Evolutionary conservation across 352 stramenopile species (phyloP).

Genomic region (Pythium dissotocum): DNA sequence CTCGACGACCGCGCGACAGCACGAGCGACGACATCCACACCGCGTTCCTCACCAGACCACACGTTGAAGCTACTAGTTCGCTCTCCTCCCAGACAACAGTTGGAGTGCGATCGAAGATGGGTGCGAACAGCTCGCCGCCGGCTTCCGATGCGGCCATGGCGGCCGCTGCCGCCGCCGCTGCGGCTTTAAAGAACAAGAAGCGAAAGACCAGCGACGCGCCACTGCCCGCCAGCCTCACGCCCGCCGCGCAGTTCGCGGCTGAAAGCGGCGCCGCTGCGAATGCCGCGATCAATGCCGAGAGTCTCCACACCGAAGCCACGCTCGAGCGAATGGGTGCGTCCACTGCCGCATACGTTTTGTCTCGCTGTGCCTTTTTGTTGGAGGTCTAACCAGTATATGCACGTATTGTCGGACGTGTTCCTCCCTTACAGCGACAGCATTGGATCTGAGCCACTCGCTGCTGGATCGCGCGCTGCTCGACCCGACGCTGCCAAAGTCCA

Average conservation of each 20-base stretch:
- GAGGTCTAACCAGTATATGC: conserved; percentile 6
- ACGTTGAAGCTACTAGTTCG: conserved; percentile 29
- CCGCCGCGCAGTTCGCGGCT: neutral
- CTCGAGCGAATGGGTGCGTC: conserved; percentile 56
- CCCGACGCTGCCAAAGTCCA: conserved; percentile 51
- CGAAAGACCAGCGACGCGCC: conserved; percentile 47
- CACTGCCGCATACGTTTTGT: neutral
- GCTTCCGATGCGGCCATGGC: conserved; percentile 22
- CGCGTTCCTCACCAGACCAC: conserved; percentile 12
- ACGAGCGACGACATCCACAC: conserved; percentile 8
- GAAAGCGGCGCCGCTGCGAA: conserved; percentile 3
- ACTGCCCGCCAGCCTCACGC: conserved; percentile 18
- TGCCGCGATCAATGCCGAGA: conserved; percentile 9
- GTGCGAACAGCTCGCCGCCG: conserved; percentile 30
- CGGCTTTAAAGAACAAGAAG: conserved; percentile 46
- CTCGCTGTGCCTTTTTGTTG: neutral
- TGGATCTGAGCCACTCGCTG: conserved; percentile 62
- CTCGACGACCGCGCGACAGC: conserved; percentile 24
- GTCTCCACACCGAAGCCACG: conserved; percentile 23
- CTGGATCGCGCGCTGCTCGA: conserved; percentile 52
- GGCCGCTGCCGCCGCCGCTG: conserved; percentile 11
- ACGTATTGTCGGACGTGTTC: conserved; percentile 7
- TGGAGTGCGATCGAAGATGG: conserved; percentile 27
- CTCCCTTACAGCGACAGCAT: conserved; percentile 37
- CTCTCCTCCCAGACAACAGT: conserved; percentile 21